Evolutionary conservation across 805 yeast genomes (phyloP).

Genomic region (Ogataea ramenticola): DNA sequence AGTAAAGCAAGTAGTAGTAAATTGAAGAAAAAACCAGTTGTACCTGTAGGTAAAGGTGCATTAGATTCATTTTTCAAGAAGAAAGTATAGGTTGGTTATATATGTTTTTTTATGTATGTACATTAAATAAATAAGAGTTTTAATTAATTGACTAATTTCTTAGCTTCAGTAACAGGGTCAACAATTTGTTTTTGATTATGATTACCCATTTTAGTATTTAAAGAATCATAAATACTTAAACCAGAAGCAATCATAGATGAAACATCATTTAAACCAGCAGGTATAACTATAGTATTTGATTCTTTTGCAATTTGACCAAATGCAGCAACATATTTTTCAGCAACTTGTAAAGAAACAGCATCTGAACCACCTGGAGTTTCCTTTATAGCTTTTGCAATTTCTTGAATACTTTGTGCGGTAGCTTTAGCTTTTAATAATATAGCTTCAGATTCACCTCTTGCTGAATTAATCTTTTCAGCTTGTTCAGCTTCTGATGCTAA

Average conservation of each 20-base stretch:
- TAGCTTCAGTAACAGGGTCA: not conserved
- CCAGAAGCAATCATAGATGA: constrained; percentile 74
- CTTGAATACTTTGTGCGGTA: constrained; percentile 61
- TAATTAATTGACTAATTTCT: not conserved
- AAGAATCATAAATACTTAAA: constrained; percentile 40
- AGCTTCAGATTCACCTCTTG: constrained; percentile 71
- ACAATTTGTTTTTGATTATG: not conserved
- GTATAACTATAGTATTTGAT: constrained; percentile 68
- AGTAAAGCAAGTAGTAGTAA: constrained; percentile 19
- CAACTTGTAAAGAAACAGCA: constrained; percentile 73
- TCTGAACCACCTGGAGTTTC: constrained; percentile 65
- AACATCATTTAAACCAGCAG: constrained; percentile 68
- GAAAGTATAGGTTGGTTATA: constrained; percentile 5
- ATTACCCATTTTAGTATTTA: not conserved
- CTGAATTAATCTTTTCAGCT: constrained; percentile 55
- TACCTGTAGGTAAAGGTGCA: constrained; percentile 58
- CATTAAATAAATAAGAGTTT: not conserved
- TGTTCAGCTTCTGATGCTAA: constrained; percentile 70
- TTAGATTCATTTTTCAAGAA: constrained; percentile 60
- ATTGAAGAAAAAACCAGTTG: constrained; percentile 32
- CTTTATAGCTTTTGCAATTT: constrained; percentile 59
- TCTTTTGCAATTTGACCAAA: constrained; percentile 81
- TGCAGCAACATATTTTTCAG: constrained; percentile 77
- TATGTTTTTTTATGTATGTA: not conserved
- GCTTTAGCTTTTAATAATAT: constrained; percentile 61